These are phyloP conservation scores for Arthrobotrys sinensis DNA, from an alignment of 2,329 filamentous ascomycete species.

Conservation along the genomic window DNA sequence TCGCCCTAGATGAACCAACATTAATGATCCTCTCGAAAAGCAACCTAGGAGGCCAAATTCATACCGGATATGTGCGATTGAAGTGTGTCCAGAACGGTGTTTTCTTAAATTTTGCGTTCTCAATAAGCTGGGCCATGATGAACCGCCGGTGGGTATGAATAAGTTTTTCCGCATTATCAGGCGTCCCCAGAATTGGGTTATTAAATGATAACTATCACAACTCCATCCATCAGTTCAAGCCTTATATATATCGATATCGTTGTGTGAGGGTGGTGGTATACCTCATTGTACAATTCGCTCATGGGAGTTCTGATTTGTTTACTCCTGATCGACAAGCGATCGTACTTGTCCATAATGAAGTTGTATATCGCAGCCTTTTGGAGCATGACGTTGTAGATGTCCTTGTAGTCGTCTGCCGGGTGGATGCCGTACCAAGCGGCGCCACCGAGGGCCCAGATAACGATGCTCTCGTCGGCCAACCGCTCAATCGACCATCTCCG, in stretches of 20 bases:
- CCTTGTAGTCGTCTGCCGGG: slow-evolving; percentile 60
- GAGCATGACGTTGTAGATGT: slow-evolving; percentile 59
- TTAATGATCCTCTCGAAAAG: background rate
- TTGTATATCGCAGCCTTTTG: slow-evolving; percentile 64
- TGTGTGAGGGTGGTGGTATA: background rate
- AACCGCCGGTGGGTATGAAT: slow-evolving; percentile 45
- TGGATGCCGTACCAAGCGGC: slow-evolving; percentile 63
- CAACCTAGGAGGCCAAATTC: background rate
- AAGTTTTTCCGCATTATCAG: slow-evolving; percentile 28
- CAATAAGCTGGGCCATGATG: slow-evolving; percentile 55
- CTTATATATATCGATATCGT: no score
- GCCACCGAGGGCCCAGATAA: slow-evolving; percentile 63
- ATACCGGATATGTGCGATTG: slow-evolving; percentile 11
- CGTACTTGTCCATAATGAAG: slow-evolving; percentile 63
- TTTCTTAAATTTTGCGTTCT: slow-evolving; percentile 36
- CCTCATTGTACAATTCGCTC: slow-evolving; percentile 40
- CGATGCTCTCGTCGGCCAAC: slow-evolving; percentile 60
- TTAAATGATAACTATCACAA: slow-evolving; percentile 36
- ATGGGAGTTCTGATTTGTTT: slow-evolving; percentile 41
- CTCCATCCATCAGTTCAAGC: background rate
- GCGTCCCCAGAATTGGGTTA: slow-evolving; percentile 33
- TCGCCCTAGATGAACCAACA: slow-evolving; percentile 33
- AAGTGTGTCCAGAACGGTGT: slow-evolving; percentile 53
- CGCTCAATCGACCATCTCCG: slow-evolving; percentile 62
- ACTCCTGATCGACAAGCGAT: slow-evolving; percentile 20